Evolutionary conservation across 2,329 filamentous ascomycete genomes (phyloP), one percentile per base, ranked within the genome.

Genomic region (Alternaria alternata): DNA sequence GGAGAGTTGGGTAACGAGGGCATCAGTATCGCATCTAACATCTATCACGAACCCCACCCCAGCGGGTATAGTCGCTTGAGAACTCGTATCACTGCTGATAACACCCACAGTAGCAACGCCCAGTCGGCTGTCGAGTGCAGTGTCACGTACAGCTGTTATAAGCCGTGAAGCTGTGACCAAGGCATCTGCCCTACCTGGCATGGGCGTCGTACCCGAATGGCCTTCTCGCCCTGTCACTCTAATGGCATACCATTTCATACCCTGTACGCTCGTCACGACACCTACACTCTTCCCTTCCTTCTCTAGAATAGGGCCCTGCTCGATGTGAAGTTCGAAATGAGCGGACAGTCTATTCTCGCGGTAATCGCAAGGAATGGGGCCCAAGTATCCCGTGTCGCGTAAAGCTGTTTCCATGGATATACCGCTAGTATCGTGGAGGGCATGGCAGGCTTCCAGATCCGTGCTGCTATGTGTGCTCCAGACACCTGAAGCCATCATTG

Each of bases 311-410:
- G 91, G 91, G 0, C 91, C 91, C 75, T 96, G 92, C 74, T 95
- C 92, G 44, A 94, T 94, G 71, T 94, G 91, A 12, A 94, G 83
- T 75, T 94, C 91, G 69, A 94, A 93, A 74, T 94, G 91, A 0
- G 89, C 90, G 1, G 86, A 88, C 71, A 92, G 85, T 0, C 88
- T 88, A 16, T 85, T 86, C 22, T 82, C 80, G 59, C 83, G 81
- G 73, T 89, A 83, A 49, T 83, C 86, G 42, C 86, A 86, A 2
- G 83, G 81, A 0, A 83, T 76, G 5, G 57, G 41, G 3, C 78
- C 75, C 1, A 76, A 62, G 52, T 79, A 79, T 1, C 71, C 72
- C 22, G 76, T 78, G 1, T 69, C 44, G 26, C 69, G 49, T 7
- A 80, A 44, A 8, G 75, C 78, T 7, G 67, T 54, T 26, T 71